Percentiles rank a stretch among this genome's conserved stretches.
Conservation (phyloP, 2,329 filamentous ascomycete species). For the Hymenoscyphus albidus region DNA sequence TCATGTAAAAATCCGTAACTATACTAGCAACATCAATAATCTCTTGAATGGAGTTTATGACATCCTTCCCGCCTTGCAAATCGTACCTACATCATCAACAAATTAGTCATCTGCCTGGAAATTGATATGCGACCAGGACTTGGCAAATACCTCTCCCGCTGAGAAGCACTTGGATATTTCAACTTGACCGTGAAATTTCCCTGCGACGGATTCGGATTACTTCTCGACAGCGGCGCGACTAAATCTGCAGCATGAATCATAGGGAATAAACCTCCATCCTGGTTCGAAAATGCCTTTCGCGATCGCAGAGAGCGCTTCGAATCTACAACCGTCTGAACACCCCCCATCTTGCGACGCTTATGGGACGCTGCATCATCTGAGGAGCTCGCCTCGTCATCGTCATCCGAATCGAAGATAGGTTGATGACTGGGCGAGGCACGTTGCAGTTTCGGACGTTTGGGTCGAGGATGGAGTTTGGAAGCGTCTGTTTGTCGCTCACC, state of each 20-base stretch:
- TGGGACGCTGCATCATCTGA: conserved; percentile 5
- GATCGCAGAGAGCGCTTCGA: conserved; percentile 28
- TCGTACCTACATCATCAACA: conserved; percentile 52
- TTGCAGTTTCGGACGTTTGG: conserved; percentile 22
- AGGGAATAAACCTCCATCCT: conserved; percentile 23
- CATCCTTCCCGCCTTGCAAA: conserved; percentile 73
- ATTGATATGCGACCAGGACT: background rate
- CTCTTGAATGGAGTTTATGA: conserved; percentile 71
- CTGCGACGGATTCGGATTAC: conserved; percentile 44
- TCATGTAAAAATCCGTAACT: conserved; percentile 73
- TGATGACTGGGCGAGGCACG: conserved; percentile 22
- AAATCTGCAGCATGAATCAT: conserved; percentile 58
- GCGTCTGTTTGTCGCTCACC: background rate
- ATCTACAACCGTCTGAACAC: conserved; percentile 18
- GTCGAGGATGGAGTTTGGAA: conserved; percentile 11
- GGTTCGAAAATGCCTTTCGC: conserved; percentile 27
- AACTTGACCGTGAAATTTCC: conserved; percentile 60
- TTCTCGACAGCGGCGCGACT: conserved; percentile 49
- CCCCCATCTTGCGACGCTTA: conserved; percentile 25
- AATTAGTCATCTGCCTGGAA: background rate
- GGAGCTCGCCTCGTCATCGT: conserved; percentile 16
- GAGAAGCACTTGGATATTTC: conserved; percentile 76
- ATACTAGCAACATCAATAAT: conserved; percentile 67
- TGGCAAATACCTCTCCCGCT: conserved; percentile 57
- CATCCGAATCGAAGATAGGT: conserved; percentile 19